A percentile compares a stretch with the other conserved stretches of the same genome.
These are phyloP conservation scores for Trametes villosa DNA, from an alignment of 768 basidiomycete genomes.

Conservation along the genomic window DNA sequence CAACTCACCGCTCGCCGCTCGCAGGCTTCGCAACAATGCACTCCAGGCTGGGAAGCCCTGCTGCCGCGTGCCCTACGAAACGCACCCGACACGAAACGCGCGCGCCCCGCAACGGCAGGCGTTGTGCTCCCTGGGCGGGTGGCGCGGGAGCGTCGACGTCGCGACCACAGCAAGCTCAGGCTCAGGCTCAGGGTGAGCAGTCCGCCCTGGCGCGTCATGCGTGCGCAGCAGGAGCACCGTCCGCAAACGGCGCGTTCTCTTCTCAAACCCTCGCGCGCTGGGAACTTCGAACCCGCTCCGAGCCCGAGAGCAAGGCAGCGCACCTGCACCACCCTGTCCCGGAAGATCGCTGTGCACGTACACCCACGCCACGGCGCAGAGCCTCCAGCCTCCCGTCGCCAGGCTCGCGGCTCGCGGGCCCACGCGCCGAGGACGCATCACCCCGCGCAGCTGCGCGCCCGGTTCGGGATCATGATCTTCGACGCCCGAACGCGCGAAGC, in stretches of 20 bases:
- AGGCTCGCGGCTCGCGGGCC: neutral
- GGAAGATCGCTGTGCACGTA: neutral
- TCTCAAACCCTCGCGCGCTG: neutral
- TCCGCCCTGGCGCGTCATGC: neutral
- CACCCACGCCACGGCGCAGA: neutral
- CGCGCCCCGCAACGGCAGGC: neutral
- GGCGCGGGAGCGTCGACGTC: neutral
- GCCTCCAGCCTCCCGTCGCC: neutral
- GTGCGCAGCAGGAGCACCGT: too few species aligned
- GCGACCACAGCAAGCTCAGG: neutral
- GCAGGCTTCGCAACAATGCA: too few species aligned
- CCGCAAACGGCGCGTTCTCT: neutral
- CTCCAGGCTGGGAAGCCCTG: neutral
- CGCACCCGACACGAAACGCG: neutral
- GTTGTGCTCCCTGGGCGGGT: neutral
- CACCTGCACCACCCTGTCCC: neutral
- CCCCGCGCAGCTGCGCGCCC: neutral
- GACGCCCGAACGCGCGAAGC: slow-evolving; percentile 5
- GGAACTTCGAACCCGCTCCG: neutral
- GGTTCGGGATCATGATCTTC: slow-evolving; percentile 18
- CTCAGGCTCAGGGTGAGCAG: neutral
- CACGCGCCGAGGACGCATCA: neutral
- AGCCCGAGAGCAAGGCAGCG: too few species aligned
- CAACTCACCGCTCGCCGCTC: too few species aligned
- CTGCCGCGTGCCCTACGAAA: neutral